Conservation (phyloP, 176 grass and related monocot species). For the Oryza officinalis region DNA sequence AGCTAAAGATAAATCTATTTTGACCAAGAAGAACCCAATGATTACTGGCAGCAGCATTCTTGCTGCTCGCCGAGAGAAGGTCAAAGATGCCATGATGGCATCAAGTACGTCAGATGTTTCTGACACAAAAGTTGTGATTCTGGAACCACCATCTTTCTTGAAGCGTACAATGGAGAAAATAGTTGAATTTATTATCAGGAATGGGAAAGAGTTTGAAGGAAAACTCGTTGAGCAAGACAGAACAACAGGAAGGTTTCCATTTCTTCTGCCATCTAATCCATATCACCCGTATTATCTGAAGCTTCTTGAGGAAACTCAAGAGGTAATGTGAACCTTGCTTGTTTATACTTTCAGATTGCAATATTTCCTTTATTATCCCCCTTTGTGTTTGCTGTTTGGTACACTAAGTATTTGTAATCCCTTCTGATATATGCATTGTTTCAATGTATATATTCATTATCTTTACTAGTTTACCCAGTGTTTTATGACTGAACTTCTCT, state of each 20-base stretch:
- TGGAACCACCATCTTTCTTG: slow-evolving; percentile 88
- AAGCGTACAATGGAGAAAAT: slow-evolving; percentile 91
- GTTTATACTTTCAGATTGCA: slow-evolving; percentile 26
- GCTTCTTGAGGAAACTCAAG: slow-evolving; percentile 67
- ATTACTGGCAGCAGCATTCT: slow-evolving; percentile 22
- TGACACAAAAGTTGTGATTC: slow-evolving; percentile 59
- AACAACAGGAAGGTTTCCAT: slow-evolving; percentile 70
- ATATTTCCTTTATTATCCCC: background rate
- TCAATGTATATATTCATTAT: background rate
- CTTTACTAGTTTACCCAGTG: background rate
- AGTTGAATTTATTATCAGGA: slow-evolving; percentile 85
- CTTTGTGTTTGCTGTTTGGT: background rate
- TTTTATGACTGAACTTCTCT: background rate
- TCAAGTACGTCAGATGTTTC: slow-evolving; percentile 29
- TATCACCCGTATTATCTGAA: slow-evolving; percentile 87
- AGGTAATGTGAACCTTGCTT: slow-evolving; percentile 55
- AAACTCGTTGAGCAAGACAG: slow-evolving; percentile 92
- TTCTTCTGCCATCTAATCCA: slow-evolving; percentile 80
- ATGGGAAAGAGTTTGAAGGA: slow-evolving; percentile 87
- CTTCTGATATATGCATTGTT: background rate
- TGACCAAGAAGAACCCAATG: slow-evolving; percentile 67
- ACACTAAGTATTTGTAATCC: background rate
- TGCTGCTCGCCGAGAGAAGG: slow-evolving; percentile 44
- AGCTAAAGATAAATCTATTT: slow-evolving; percentile 55
- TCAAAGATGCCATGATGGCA: slow-evolving; percentile 24